Percentiles rank a stretch among this genome's conserved stretches.
Evolutionary conservation across 2,329 filamentous ascomycete species (phyloP).

Genomic region (Helotiales sp.): DNA sequence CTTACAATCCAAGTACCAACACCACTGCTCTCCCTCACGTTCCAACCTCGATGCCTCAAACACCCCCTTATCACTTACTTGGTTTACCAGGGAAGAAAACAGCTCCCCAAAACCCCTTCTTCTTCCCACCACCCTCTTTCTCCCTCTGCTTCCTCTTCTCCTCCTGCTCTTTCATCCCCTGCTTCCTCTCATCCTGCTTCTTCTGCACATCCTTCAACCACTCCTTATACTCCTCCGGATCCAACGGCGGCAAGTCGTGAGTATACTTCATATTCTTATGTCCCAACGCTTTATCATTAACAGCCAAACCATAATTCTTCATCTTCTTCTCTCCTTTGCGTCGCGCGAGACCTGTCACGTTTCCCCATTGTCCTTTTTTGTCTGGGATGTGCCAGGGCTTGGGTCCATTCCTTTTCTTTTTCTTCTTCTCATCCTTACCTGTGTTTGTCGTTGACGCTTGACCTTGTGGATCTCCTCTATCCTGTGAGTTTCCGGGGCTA

Average conservation of each 20-base stretch:
- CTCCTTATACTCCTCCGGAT: background rate
- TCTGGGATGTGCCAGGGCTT: too few relatives aligned
- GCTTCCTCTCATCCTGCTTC: background rate
- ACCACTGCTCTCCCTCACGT: background rate
- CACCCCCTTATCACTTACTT: too few relatives aligned
- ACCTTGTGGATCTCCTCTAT: too few relatives aligned
- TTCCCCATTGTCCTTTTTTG: too few relatives aligned
- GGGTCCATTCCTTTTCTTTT: too few relatives aligned
- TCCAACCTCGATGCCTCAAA: background rate
- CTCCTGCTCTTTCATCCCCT: background rate
- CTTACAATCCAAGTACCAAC: background rate
- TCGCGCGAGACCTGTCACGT: background rate
- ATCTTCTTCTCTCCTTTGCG: conserved; percentile 2
- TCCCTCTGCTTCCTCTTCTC: background rate
- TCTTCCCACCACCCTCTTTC: background rate
- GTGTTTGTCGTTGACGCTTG: too few relatives aligned
- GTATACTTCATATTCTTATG: background rate
- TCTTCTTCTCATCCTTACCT: too few relatives aligned
- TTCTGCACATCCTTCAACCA: background rate
- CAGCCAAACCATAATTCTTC: background rate
- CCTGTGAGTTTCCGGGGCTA: too few relatives aligned
- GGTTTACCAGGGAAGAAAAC: too few relatives aligned
- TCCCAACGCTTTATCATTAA: background rate
- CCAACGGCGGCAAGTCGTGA: background rate
- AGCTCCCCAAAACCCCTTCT: too few relatives aligned